Percentiles rank a stretch among this genome's conserved stretches.
Conservation (phyloP, 768 basidiomycete species). For the Hygrocybe coccinea region DNA sequence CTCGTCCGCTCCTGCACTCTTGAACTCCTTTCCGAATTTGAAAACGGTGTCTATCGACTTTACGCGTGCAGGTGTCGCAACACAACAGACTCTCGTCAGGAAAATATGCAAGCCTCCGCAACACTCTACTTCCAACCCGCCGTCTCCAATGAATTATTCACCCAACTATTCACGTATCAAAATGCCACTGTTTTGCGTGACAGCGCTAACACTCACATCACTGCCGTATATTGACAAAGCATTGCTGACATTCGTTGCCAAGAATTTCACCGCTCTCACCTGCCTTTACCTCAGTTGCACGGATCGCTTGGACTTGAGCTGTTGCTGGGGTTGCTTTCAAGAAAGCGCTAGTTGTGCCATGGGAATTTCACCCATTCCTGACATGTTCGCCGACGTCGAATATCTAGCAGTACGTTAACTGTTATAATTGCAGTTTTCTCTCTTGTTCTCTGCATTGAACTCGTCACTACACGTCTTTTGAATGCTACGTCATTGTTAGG, state of each 20-base stretch:
- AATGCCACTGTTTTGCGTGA: constrained; percentile 33
- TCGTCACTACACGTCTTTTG: neutral
- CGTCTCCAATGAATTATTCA: neutral
- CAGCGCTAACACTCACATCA: constrained; percentile 44
- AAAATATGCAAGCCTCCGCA: constrained; percentile 32
- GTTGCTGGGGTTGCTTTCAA: constrained; percentile 63
- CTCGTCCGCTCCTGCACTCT: constrained; percentile 18
- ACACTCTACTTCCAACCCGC: constrained; percentile 14
- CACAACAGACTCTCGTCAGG: constrained; percentile 37
- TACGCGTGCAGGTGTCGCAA: constrained; percentile 37
- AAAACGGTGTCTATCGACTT: constrained; percentile 40
- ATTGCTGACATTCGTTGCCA: constrained; percentile 45
- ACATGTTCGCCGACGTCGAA: constrained; percentile 38
- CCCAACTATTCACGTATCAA: neutral
- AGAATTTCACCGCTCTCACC: constrained; percentile 40
- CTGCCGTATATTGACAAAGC: constrained; percentile 54
- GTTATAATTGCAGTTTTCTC: neutral
- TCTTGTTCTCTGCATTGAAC: neutral
- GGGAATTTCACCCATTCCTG: constrained; percentile 59
- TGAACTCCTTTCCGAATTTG: constrained; percentile 34
- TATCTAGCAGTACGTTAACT: constrained; percentile 48
- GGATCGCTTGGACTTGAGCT: constrained; percentile 51
- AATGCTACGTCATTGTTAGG: constrained; percentile 25
- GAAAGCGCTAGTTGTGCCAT: constrained; percentile 49
- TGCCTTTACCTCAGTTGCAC: constrained; percentile 55